Conservation (phyloP, 768 basidiomycete species). For the Pulveroboletus frians region DNA sequence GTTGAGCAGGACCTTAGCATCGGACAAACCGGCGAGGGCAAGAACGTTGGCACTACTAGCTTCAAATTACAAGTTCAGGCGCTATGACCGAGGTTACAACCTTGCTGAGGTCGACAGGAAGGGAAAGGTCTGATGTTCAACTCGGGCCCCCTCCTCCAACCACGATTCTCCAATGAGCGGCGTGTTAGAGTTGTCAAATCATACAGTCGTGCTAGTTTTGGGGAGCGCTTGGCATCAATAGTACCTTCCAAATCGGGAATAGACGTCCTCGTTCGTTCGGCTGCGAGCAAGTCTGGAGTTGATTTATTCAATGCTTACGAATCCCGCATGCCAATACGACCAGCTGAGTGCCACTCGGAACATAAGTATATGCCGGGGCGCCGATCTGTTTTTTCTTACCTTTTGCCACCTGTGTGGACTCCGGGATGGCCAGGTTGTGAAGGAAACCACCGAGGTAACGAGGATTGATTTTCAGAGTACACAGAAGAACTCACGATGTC, state of each 20-base stretch:
- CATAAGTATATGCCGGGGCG: neutral
- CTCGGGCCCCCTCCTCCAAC: too few relatives aligned
- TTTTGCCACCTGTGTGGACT: neutral
- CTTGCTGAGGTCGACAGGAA: too few relatives aligned
- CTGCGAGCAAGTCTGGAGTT: neutral
- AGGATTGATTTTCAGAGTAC: neutral
- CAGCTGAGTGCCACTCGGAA: neutral
- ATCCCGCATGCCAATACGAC: neutral
- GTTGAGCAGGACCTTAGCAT: neutral
- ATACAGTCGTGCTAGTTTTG: too few relatives aligned
- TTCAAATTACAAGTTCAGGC: too few relatives aligned
- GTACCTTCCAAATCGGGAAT: neutral
- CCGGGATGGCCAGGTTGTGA: conserved; percentile 10
- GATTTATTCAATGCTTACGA: conserved; percentile 4
- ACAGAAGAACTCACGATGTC: neutral
- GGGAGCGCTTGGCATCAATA: too few relatives aligned
- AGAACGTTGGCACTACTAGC: neutral
- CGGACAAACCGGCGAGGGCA: neutral
- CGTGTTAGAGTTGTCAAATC: too few relatives aligned
- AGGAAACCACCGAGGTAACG: conserved; percentile 2
- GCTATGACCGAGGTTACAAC: too few relatives aligned
- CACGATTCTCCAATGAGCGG: too few relatives aligned
- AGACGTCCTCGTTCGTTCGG: neutral
- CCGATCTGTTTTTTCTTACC: conserved; percentile 9
- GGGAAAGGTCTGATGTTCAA: too few relatives aligned